Evolutionary conservation across 148 eudicot genomes (phyloP), one percentile per base, ranked within the genome.

Genomic region (Hydrangea macrophylla): DNA sequence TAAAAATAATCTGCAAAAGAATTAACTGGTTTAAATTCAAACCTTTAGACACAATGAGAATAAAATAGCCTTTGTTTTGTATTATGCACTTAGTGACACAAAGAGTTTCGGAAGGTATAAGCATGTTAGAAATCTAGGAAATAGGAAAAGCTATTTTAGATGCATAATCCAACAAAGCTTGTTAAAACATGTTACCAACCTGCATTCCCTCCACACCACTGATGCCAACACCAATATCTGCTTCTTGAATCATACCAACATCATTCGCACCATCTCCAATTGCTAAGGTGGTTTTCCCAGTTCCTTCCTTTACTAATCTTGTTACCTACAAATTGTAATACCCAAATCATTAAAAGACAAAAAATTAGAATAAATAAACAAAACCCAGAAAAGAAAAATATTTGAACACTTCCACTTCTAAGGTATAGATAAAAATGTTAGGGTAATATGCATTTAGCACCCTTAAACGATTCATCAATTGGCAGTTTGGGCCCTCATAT

Each of bases 171-270:
- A 55, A 33, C 32, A 36, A 37, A 64, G 11, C 58, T 17, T 33
- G 53, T 36, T 60, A 67, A 70, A n/a, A 69, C 60, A 66, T 37
- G 54, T 71, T 58, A 70, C 87, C 73, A 62, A 93, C 98, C 98
- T 93, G 98, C 98, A 94, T 94, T 70, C 98, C 98, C 82, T 94
- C 98, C 26, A 79, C 85, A 28, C 98, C 98, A 73, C 98, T 94
- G 57, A 94, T 94, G 70, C 98, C 98, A 57, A 94, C 89, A 36
- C 98, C 98, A 62, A 94, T 90, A 75, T 94, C 98, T 18, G 98
- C 98, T 83, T 85, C 98, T 80, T 94, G 97, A 81, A 94, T 90
- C 98, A 94, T 94, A 32, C 98, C 98, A 50, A 90, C 98, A 76
- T 94, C 98, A 82, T 94, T 94, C 44, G 98, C 98, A 62, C 98